Evolutionary conservation across 139 green algal species (phyloP).

Genomic region (Gonium pectorale): DNA sequence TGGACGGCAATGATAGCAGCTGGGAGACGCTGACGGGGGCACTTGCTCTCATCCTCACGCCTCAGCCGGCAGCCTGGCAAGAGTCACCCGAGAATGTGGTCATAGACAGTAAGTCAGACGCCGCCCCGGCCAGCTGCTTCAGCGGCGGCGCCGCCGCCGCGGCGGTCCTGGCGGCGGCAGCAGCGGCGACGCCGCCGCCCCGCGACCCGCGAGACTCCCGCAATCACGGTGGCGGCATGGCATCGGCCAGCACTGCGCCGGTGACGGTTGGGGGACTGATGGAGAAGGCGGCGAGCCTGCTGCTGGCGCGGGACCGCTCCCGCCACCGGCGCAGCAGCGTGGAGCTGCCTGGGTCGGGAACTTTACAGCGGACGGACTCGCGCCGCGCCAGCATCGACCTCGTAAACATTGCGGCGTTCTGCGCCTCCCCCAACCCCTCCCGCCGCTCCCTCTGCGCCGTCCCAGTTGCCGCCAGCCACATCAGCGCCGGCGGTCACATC

Average conservation of each 20-base stretch:
- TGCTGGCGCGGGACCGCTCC: neutral
- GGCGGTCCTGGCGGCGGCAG: neutral
- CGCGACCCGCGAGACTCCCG: too few relatives aligned
- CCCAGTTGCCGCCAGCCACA: too few relatives aligned
- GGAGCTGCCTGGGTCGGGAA: neutral
- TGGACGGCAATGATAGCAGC: neutral
- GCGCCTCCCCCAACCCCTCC: too few relatives aligned
- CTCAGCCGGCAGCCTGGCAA: neutral
- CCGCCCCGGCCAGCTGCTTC: neutral
- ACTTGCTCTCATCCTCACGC: constrained; percentile 10
- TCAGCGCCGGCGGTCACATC: too few relatives aligned
- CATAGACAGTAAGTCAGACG: neutral
- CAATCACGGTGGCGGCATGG: neutral
- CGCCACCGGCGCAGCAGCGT: neutral
- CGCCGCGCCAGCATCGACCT: too few relatives aligned
- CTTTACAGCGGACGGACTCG: neutral
- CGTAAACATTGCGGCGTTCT: neutral
- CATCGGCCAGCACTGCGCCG: neutral
- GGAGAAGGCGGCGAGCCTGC: neutral
- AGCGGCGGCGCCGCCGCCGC: neutral
- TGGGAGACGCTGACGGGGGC: constrained; percentile 1
- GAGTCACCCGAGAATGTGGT: neutral
- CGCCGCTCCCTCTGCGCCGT: too few relatives aligned
- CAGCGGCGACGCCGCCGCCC: neutral
- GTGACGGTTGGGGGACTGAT: neutral